These are phyloP conservation scores for Emmonsiellopsis sp. DNA, from an alignment of 2,329 filamentous ascomycete species.

Conservation along the genomic window DNA sequence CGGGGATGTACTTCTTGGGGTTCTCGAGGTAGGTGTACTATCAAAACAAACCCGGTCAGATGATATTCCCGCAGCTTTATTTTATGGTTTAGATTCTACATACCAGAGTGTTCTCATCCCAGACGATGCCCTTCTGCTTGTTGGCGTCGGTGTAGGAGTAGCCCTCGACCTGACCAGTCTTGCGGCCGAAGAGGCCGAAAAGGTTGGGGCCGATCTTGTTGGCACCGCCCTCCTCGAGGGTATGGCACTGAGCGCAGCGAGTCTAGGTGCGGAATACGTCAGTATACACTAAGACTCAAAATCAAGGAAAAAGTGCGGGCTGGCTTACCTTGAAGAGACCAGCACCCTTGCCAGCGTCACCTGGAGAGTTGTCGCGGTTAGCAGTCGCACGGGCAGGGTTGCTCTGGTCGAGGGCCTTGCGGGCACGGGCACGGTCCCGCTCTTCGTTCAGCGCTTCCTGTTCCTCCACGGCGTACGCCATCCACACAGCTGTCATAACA, in stretches of 20 bases:
- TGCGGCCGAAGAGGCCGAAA: conserved; percentile 94
- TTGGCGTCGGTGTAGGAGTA: conserved; percentile 99
- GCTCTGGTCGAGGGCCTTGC: not conserved
- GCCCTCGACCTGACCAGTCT: conserved; percentile 82
- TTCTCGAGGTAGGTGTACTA: conserved; percentile 99
- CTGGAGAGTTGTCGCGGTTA: conserved; percentile 8
- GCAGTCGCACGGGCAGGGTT: not conserved
- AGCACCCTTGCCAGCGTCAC: conserved; percentile 11
- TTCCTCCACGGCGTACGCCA: conserved; percentile 1
- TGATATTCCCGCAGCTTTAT: not conserved
- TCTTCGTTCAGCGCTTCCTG: not conserved
- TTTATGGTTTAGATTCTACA: conserved; percentile 18
- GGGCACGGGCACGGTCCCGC: not conserved
- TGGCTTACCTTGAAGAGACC: conserved; percentile 11
- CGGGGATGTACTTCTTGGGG: conserved; percentile 99
- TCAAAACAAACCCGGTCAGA: conserved; percentile 12
- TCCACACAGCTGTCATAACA: not conserved
- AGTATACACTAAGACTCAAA: conserved; percentile 13
- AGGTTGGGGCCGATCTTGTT: conserved; percentile 99
- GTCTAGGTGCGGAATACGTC: conserved; percentile 53
- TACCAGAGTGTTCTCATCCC: conserved; percentile 80
- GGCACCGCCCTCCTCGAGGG: conserved; percentile 74
- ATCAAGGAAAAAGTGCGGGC: not conserved
- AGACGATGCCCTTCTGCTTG: conserved; percentile 89
- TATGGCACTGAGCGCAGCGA: conserved; percentile 97